A percentile compares a stretch with the other conserved stretches of the same genome.
Conservation (phyloP, 805 yeast species). For the Saturnispora besseyi region DNA sequence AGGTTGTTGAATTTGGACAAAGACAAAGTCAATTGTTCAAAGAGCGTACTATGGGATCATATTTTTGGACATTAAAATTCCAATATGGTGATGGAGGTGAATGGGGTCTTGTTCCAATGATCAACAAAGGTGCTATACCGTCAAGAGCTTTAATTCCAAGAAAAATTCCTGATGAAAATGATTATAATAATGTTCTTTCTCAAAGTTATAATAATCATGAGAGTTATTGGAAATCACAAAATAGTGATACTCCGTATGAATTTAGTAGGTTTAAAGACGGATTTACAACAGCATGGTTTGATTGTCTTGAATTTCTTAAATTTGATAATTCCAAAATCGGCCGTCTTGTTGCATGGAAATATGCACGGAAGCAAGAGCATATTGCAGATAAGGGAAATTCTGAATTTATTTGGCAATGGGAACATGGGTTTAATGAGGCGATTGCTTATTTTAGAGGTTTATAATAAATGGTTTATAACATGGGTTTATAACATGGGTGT, state of each 20-base stretch:
- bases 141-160: conserved; percentile 14
- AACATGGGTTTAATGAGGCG: conserved; percentile 73
- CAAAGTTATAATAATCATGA: conserved; percentile 39
- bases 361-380: conserved; percentile 57
- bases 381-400: conserved; percentile 44
- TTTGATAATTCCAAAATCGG: conserved; percentile 70
- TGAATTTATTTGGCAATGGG: conserved; percentile 76
- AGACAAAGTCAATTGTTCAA: conserved; percentile 40
- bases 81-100: conserved; percentile 90
- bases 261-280: conserved; percentile 80
- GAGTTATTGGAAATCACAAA: conserved; percentile 59
- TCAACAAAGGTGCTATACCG: conserved; percentile 50
- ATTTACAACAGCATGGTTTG: conserved; percentile 65
- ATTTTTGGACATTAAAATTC: conserved; percentile 88
- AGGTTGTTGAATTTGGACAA: conserved; percentile 56
- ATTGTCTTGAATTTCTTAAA: conserved; percentile 56
- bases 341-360: conserved; percentile 59
- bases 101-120: conserved; percentile 86
- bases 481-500: neutral
- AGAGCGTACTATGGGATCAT: conserved; percentile 61
- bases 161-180: conserved; percentile 32
- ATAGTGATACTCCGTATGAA: conserved; percentile 56
- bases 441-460: conserved; percentile 30
- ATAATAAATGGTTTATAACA: neutral
- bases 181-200: conserved; percentile 33